Conservation (phyloP, 495 filamentous ascomycete genomes). For the Bryoglossum gracile region DNA sequence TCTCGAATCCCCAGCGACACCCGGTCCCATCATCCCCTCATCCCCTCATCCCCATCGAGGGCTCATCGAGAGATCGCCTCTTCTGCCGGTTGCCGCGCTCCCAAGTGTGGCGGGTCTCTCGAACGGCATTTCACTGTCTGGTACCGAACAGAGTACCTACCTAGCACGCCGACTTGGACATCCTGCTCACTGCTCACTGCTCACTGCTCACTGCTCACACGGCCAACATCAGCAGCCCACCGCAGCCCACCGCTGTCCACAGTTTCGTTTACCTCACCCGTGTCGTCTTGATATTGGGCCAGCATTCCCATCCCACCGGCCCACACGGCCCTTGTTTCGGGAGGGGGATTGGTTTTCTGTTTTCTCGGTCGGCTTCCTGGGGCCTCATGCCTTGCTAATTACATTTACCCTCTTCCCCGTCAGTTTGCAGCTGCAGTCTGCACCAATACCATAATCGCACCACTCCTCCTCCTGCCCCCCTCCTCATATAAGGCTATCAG, state of each 20-base stretch:
- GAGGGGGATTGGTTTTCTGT: slow-evolving; percentile 1
- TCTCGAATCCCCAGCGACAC: not conserved
- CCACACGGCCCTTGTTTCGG: slow-evolving; percentile 19
- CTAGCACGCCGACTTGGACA: no score
- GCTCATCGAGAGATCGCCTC: not conserved
- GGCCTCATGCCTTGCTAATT: no score
- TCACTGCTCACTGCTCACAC: no score
- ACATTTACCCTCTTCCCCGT: no score
- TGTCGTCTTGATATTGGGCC: no score
- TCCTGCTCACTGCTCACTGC: no score
- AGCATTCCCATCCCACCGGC: slow-evolving; percentile 14
- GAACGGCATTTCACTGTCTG: not conserved
- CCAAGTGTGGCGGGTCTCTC: slow-evolving; percentile 18
- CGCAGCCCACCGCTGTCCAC: no score
- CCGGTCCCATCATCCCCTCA: not conserved
- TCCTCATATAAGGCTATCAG: not conserved
- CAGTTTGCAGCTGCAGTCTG: no score
- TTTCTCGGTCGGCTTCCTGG: not conserved
- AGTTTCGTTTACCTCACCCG: not conserved
- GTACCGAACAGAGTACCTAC: no score
- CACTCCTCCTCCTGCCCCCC: no score
- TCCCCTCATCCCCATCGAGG: not conserved
- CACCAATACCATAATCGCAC: not conserved
- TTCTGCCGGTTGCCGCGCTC: slow-evolving; percentile 15
- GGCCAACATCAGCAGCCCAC: no score